Conservation (phyloP, 2,329 filamentous ascomycete genomes). For the Phyllosticta paracitricarpa region DNA sequence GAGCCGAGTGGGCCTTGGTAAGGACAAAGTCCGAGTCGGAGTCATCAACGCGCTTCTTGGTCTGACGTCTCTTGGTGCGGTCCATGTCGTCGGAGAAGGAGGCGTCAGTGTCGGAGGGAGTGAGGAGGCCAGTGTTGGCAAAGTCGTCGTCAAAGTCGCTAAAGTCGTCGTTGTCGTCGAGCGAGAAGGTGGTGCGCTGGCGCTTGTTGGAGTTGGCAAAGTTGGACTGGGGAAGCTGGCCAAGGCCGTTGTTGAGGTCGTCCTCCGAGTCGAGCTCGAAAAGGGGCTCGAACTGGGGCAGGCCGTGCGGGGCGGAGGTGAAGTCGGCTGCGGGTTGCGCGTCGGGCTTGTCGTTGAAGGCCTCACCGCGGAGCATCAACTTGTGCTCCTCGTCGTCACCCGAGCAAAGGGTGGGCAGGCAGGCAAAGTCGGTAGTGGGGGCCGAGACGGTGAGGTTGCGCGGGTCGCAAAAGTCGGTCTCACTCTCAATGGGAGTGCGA, state of each 20-base stretch:
- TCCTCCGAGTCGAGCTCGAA: conserved; percentile 88
- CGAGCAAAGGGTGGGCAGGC: conserved; percentile 51
- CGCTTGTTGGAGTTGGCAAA: conserved; percentile 58
- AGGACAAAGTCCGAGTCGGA: conserved; percentile 25
- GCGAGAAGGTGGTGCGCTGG: conserved; percentile 56
- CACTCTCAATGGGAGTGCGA: conserved; percentile 56
- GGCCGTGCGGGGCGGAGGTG: conserved; percentile 43
- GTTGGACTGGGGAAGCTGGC: conserved; percentile 53
- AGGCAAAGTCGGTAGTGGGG: conserved; percentile 51
- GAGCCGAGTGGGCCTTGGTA: conserved; percentile 24
- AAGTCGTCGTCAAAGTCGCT: conserved; percentile 66
- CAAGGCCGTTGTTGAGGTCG: conserved; percentile 68
- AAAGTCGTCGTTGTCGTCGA: conserved; percentile 64
- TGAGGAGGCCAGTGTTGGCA: conserved; percentile 52
- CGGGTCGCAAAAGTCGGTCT: conserved; percentile 84
- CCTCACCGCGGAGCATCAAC: conserved; percentile 40
- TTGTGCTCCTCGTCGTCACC: conserved; percentile 54
- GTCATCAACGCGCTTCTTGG: conserved; percentile 24
- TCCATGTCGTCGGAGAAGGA: conserved; percentile 26
- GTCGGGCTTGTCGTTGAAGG: conserved; percentile 24
- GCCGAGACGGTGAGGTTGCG: conserved; percentile 70
- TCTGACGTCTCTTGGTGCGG: conserved; percentile 14
- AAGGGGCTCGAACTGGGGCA: conserved; percentile 72
- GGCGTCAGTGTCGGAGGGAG: conserved; percentile 46
- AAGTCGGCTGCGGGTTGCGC: conserved; percentile 32